Conservation (phyloP, 2,329 filamentous ascomycete species). For the Thermothelomyces thermophilus region DNA sequence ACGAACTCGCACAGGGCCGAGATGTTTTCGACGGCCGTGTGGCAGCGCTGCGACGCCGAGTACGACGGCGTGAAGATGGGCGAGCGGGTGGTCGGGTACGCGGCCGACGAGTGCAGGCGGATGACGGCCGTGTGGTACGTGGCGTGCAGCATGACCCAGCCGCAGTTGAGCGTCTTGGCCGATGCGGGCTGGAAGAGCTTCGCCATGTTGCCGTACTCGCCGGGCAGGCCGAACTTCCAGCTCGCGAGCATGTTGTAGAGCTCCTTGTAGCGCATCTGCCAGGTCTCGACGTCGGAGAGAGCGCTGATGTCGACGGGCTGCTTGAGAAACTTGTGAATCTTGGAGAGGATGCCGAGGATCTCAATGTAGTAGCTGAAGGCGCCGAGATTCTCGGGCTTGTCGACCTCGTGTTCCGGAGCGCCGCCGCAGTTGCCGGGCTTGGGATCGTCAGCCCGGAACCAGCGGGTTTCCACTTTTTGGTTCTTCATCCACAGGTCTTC, state of each 20-base stretch:
- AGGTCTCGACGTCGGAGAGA: slow-evolving; percentile 76
- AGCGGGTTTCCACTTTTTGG: slow-evolving; percentile 74
- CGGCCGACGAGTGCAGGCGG: slow-evolving; percentile 82
- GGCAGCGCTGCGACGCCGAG: slow-evolving; percentile 75
- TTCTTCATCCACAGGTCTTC: slow-evolving; percentile 83
- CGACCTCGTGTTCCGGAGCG: slow-evolving; percentile 53
- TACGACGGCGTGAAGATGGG: slow-evolving; percentile 86
- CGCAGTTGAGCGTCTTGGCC: slow-evolving; percentile 66
- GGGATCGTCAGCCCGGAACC: slow-evolving; percentile 57
- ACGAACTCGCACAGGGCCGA: slow-evolving; percentile 73
- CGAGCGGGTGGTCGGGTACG: slow-evolving; percentile 83
- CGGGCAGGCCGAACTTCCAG: slow-evolving; percentile 79
- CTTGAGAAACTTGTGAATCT: slow-evolving; percentile 84
- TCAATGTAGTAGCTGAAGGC: slow-evolving; percentile 89
- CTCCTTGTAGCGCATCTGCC: slow-evolving; percentile 81
- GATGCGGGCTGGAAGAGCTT: slow-evolving; percentile 65
- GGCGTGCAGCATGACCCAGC: slow-evolving; percentile 86
- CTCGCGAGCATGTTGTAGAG: slow-evolving; percentile 71
- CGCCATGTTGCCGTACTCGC: slow-evolving; percentile 77
- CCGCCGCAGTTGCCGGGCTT: slow-evolving; percentile 17
- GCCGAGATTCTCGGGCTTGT: slow-evolving; percentile 73
- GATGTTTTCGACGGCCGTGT: slow-evolving; percentile 76
- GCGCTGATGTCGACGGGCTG: slow-evolving; percentile 83
- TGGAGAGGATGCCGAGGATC: slow-evolving; percentile 77
- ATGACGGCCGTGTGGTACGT: slow-evolving; percentile 89